A percentile compares a stretch with the other conserved stretches of the same genome.
Evolutionary conservation across 805 yeast species (phyloP).

Genomic region (Starmerella vaccinii): DNA sequence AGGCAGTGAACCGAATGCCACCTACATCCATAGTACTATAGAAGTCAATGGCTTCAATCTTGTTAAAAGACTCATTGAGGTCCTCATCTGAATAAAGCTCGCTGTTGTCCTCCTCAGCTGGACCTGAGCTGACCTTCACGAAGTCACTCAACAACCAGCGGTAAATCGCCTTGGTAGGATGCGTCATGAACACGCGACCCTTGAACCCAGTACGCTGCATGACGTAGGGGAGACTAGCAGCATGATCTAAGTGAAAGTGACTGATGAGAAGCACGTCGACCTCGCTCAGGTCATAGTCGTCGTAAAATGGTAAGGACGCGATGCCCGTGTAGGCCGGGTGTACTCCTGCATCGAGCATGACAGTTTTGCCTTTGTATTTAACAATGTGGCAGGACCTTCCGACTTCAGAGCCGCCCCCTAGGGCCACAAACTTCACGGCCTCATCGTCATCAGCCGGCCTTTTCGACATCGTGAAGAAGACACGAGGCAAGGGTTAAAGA

Average conservation of each 20-base stretch:
- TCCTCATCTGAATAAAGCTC: slow-evolving; percentile 83
- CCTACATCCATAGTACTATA: slow-evolving; percentile 92
- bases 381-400: slow-evolving; percentile 93
- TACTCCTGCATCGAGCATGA: slow-evolving; percentile 96
- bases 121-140: slow-evolving; percentile 66
- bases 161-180: slow-evolving; percentile 96
- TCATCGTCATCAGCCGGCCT: slow-evolving; percentile 29
- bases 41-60: slow-evolving; percentile 87
- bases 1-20: slow-evolving; percentile 92
- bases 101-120: slow-evolving; percentile 24
- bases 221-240: slow-evolving; percentile 94
- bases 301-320: slow-evolving; percentile 88
- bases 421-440: slow-evolving; percentile 60
- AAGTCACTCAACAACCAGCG: slow-evolving; percentile 92
- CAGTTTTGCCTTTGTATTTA: slow-evolving; percentile 84
- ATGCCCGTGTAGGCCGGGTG: slow-evolving; percentile 92
- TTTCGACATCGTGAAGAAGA: slow-evolving; percentile 21
- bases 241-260: slow-evolving; percentile 96
- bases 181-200: slow-evolving; percentile 98
- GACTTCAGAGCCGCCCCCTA: slow-evolving; percentile 98
- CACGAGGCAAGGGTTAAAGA: slow-evolving; percentile 1
- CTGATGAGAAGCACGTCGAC: slow-evolving; percentile 80
- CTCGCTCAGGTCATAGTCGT: slow-evolving; percentile 80
- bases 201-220: slow-evolving; percentile 93
- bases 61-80: slow-evolving; percentile 72